A percentile compares a stretch with the other conserved stretches of the same genome.
These are phyloP conservation scores for Calonectria montana DNA, from an alignment of 2,329 filamentous ascomycete genomes.

Conservation along the genomic window DNA sequence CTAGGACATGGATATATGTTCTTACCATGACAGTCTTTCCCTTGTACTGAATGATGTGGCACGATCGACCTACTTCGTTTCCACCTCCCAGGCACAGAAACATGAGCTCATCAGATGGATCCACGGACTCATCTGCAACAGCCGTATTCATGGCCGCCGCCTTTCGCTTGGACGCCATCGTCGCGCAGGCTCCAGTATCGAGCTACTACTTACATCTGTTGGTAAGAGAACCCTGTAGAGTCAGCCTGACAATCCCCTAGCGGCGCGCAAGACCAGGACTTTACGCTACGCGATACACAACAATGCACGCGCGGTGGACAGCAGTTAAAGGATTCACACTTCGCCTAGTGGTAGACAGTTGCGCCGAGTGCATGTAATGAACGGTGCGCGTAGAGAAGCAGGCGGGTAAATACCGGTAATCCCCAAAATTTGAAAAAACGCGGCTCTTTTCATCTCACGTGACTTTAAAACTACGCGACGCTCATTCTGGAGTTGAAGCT, in stretches of 20 bases:
- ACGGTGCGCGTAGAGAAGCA: slow-evolving; percentile 31
- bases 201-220: slow-evolving; percentile 34
- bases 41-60: slow-evolving; percentile 98
- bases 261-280: slow-evolving; percentile 19
- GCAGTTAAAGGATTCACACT: background rate
- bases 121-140: slow-evolving; percentile 83
- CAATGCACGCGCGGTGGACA: slow-evolving; percentile 5
- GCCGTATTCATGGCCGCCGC: slow-evolving; percentile 77
- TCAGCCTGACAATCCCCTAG: slow-evolving; percentile 27
- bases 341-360: slow-evolving; percentile 17
- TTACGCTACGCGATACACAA: slow-evolving; percentile 17
- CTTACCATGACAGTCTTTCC: slow-evolving; percentile 97
- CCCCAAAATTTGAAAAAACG: slow-evolving; percentile 9
- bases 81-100: slow-evolving; percentile 95
- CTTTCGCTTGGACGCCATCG: slow-evolving; percentile 95
- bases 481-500: slow-evolving; percentile 45
- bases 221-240: slow-evolving; percentile 21
- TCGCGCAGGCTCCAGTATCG: slow-evolving; percentile 37
- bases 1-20: background rate
- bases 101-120: slow-evolving; percentile 92
- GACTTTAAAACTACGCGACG: slow-evolving; percentile 56
- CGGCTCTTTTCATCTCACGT: slow-evolving; percentile 51
- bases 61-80: slow-evolving; percentile 96
- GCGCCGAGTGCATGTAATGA: slow-evolving; percentile 18
- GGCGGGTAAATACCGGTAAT: slow-evolving; percentile 43